A percentile compares a stretch with the other conserved stretches of the same genome.
These are phyloP conservation scores for Trametes cinnabarina DNA, from an alignment of 768 basidiomycete genomes.

Conservation along the genomic window DNA sequence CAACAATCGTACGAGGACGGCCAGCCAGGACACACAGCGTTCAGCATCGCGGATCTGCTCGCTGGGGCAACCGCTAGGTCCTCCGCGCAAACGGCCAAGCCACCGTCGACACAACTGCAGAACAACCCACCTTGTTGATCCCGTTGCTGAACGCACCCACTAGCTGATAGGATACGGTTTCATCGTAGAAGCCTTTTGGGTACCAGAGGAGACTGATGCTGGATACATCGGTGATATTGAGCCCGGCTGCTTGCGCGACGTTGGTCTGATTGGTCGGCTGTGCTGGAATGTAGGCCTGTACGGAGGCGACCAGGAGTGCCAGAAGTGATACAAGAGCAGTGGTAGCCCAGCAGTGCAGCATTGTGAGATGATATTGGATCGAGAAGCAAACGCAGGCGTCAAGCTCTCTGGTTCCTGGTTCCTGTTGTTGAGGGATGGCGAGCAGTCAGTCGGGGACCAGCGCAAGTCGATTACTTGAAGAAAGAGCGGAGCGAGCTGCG, in stretches of 20 bases:
- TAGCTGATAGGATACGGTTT: constrained; percentile 57
- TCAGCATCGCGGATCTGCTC: too few species aligned
- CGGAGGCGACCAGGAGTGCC: constrained; percentile 4
- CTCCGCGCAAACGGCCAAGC: too few species aligned
- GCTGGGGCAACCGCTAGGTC: too few species aligned
- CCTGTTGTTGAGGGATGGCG: too few species aligned
- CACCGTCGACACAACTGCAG: too few species aligned
- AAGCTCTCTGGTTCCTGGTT: too few species aligned
- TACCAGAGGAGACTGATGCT: constrained; percentile 62
- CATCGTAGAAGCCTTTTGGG: constrained; percentile 37
- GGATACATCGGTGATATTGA: constrained; percentile 57
- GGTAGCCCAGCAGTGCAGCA: neutral
- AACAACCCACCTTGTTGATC: constrained; percentile 50
- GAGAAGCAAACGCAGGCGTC: neutral
- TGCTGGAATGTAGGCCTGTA: constrained; percentile 67
- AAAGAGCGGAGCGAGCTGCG: neutral
- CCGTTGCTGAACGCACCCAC: constrained; percentile 49
- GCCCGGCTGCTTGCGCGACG: constrained; percentile 39
- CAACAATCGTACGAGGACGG: neutral
- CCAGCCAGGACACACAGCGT: neutral
- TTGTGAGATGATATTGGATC: neutral
- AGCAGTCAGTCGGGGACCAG: neutral
- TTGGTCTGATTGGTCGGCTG: constrained; percentile 63
- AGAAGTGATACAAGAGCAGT: neutral
- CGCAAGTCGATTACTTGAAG: neutral